Evolutionary conservation across 2,329 filamentous ascomycete species (phyloP), one percentile per base, ranked within the genome.

Genomic region (Sporothrix globosa): DNA sequence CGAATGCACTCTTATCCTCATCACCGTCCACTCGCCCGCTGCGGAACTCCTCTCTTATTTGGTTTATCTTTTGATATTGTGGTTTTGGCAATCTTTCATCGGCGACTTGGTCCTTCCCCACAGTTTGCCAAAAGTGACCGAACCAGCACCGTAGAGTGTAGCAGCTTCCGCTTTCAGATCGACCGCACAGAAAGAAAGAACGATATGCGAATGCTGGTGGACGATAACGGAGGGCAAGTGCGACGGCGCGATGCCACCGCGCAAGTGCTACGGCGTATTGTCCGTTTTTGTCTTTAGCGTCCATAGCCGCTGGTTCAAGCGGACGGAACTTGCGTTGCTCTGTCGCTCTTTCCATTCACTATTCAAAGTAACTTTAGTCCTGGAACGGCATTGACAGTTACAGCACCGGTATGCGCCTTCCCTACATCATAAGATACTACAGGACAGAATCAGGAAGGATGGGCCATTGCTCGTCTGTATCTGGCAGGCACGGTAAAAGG

Each of bases 241-340:
- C 44, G 27, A 44, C 56, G 56, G 56, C 56, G 56, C 56, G 56
- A 30, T 48, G 27, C 60, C 46, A 63, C 41, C 39, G 41, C 58
- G 58, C 39, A 63, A 63, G 56, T 63, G 58, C 41, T 6, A 69
- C 54, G 68, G 68, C 56, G 46, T 53, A 48, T 30, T 54, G 58
- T 69, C 68, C 58, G 58, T 66, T 66, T 69, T 69, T 11, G 58
- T 65, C 34, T 44, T 17, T 69, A 69, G 68, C 58, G 56, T 44
- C 27, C 21, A 27, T 50, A 30, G 13, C 30, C n/a, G 63, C 50
- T 52, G 5, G 58, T 54, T 34, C 19, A 4, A n/a, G 6, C 39
- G 10, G 30, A 14, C 41, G 41, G 41, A 2, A 13, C 41, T 44
- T 13, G 14, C 11, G 34, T 34, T 34, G 34, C 34, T 27, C 52